Evolutionary conservation across 176 grass and related monocot genomes (phyloP).

Genomic region (Rhipidocladum racemiflorum): DNA sequence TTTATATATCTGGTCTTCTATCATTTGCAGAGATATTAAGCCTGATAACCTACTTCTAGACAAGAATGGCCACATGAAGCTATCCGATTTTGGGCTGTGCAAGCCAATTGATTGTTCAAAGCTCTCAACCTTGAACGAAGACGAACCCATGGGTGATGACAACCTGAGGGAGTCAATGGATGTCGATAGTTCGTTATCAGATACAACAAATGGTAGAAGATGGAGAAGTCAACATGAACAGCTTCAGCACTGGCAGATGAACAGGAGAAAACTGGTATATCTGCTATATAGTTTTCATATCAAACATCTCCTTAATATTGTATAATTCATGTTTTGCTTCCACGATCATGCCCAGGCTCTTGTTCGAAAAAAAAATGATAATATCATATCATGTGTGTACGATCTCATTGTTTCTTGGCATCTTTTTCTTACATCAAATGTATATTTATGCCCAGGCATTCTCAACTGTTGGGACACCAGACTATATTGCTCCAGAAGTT

Average conservation of each 20-base stretch:
- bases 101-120: constrained; percentile 96
- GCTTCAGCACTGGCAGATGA: constrained; percentile 96
- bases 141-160: constrained; percentile 85
- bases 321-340: background rate
- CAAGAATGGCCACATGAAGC: constrained; percentile 95
- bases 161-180: constrained; percentile 93
- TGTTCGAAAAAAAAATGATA: background rate
- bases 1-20: constrained; percentile 31
- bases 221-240: constrained; percentile 93
- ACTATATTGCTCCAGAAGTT: constrained; percentile 99
- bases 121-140: constrained; percentile 90
- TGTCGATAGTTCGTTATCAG: constrained; percentile 61
- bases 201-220: constrained; percentile 65
- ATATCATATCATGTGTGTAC: background rate
- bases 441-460: constrained; percentile 62
- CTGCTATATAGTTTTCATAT: background rate
- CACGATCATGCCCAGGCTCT: background rate
- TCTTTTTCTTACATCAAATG: constrained; percentile 35
- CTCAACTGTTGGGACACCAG: constrained; percentile 95
- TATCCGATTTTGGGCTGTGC: constrained; percentile 96
- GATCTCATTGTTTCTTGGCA: background rate
- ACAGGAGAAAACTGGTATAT: constrained; percentile 87
- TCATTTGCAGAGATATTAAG: constrained; percentile 90
- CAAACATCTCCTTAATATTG: background rate
- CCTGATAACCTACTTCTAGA: constrained; percentile 95